Percentiles rank a stretch among this genome's conserved stretches.
phyloP scores from a whole-genome alignment of 805 yeast species.

The Candida pseudofarinosa region DNA sequence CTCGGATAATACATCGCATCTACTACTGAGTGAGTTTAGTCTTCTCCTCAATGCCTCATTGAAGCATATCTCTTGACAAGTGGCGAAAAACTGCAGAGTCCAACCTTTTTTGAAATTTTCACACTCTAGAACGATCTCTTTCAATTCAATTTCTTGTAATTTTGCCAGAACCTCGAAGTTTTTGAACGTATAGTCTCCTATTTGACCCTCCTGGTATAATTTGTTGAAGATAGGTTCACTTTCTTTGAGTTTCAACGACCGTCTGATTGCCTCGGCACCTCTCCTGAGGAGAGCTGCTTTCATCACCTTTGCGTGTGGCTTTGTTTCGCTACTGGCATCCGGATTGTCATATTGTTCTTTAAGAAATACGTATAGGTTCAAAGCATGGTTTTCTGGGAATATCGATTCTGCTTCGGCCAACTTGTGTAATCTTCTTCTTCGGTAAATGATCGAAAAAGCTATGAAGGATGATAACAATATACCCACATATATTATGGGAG shows the following conservation, averaged over 20 bases:
- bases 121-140: slow-evolving; percentile 72
- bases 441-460: slow-evolving; percentile 65
- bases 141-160: slow-evolving; percentile 75
- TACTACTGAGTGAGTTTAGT: slow-evolving; percentile 40
- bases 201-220: slow-evolving; percentile 80
- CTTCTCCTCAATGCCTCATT: slow-evolving; percentile 89
- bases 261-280: slow-evolving; percentile 83
- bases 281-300: slow-evolving; percentile 56
- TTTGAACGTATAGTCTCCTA: slow-evolving; percentile 86
- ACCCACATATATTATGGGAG: slow-evolving; percentile 74
- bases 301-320: slow-evolving; percentile 73
- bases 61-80: slow-evolving; percentile 85
- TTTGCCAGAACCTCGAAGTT: slow-evolving; percentile 75
- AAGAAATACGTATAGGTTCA: slow-evolving; percentile 59
- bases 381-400: slow-evolving; percentile 64
- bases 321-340: slow-evolving; percentile 30
- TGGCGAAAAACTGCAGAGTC: slow-evolving; percentile 70
- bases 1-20: slow-evolving; percentile 27
- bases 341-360: slow-evolving; percentile 44
- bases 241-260: slow-evolving; percentile 80
- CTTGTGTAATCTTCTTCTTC: slow-evolving; percentile 50
- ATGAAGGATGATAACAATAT: slow-evolving; percentile 63
- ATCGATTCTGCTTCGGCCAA: slow-evolving; percentile 65
- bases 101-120: slow-evolving; percentile 72
- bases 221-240: slow-evolving; percentile 62